Base-by-base conservation (phyloP, 148 eudicot species). In the Fagopyrum homotropicum region DNA sequence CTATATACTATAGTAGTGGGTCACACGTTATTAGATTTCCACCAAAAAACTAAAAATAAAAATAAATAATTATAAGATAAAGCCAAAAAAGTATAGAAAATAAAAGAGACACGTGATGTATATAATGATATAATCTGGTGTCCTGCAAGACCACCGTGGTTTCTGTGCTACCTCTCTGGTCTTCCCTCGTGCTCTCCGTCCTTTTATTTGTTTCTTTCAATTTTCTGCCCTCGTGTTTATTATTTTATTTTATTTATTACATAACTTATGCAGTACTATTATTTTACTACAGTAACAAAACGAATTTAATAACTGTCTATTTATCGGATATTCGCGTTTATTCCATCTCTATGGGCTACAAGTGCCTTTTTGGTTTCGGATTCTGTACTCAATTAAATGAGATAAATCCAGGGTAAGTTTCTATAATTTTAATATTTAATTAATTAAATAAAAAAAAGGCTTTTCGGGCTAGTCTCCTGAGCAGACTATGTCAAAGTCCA, bases 91-190 rank as follows among this genome's bases (percentile, higher is more conserved):
- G 7, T 16, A 54, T 1, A 15, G n/a, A 15, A 55, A 55, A 10
- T 26, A 61, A 26, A 61, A 26, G 6, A 61, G 68, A 61, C 68
- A 61, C 68, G 68, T 61, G 68, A 26, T 61, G 10, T 26, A 61
- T 26, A 61, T 26, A 9, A 61, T 2, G 4, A 61, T 26, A 61
- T 61, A 35, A 35, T 29, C 15, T 10, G 68, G 68, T 61, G 68
- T 61, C 15, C 68, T 61, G 68, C 64, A 57, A 51, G 12, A 60
- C 68, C 68, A 61, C 68, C 43, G 68, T 61, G 68, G 30, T 9
- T 29, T 61, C 6, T 61, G 68, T 61, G 68, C 40, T n/a, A 9
- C 30, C 68, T 16, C 35, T 22, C 8, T 61, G 68, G 68, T 26
- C 68, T 29, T 61, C 68, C 68, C 68, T 61, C 68, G 43, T 29